Evolutionary conservation across 192 early-diverging fungal genomes (phyloP), one percentile per base, ranked within the genome.

Genomic region (Backusella tarrabulga): DNA sequence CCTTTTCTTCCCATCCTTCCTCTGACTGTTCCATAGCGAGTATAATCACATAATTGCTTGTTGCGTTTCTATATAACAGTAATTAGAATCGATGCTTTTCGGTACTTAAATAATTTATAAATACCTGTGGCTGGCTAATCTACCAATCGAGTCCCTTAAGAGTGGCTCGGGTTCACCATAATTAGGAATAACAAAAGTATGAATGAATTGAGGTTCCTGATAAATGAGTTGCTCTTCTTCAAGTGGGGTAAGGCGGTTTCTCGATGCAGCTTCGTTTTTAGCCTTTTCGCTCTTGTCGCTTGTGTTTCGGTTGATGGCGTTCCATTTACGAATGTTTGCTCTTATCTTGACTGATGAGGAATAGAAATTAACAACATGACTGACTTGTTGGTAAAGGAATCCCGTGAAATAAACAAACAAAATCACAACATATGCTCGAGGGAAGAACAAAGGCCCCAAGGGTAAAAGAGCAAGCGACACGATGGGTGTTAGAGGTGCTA

Each of bases 21-120:
- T 94, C 93, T 21, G 84, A 83, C 34, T 83, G 88, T 80, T 94
- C 93, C 93, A 94, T 94, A 34, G 92, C 93, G 6, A 93, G 77
- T 68, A 92, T 83, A 50, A 93, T 85, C 36, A 83, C 76, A 73
- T 89, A 87, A 68, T 83, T 60, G n/a, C 69, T 80, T 35, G 60
- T 76, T 19, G 86, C 83, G 46, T 82, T 78, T 38, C 84, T 83
- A 74, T 72, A 56, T 34, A 12, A 79, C 23, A n/a, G 6, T 67
- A 19, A 36, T 40, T 17, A 38, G 36, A 8, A 34, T 14, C 36
- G 19, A 35, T 35, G 23, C 6, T 46, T 14, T 72, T 32, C 38
- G 42, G 38, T 8, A 35, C 34, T 68, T 71, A 1, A 23, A 23
- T 21, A 36, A 34, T 21, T 6, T 21, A 72, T 0, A 42, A 12